Base-by-base conservation (phyloP, 768 basidiomycete species). In the Calocera cornea region DNA sequence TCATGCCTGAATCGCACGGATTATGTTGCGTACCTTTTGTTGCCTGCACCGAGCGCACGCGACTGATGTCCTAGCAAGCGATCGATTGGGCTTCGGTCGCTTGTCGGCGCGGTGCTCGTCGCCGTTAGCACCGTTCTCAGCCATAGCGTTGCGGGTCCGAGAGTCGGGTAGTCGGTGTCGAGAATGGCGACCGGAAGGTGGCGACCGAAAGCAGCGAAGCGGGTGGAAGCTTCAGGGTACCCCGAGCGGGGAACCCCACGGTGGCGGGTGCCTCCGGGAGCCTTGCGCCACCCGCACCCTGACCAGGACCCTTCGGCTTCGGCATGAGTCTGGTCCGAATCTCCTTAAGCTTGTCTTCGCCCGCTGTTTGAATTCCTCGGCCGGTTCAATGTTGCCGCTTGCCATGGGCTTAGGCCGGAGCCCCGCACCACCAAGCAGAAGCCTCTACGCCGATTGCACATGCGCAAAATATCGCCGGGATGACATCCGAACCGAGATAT, bases 181-280 rank as follows among this genome's bases (percentile, higher is more conserved):
- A 29, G 54, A 8, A 60, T 60, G 54, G 54, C 54, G 54, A 60
- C 24, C 54, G 27, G 54, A 33, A 31, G 10, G 54, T 60, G 54
- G 31, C 31, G 54, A 60, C 54, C 54, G 54, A 60, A 60, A 60
- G 54, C 54, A 60, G 54, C 54, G 54, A 60, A 60, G 54, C 19
- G 11, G 54, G 54, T 60, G 54, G 54, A 60, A 60, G 54, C 54
- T n/a, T n/a, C n/a, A n/a, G n/a, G n/a, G n/a, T n/a, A n/a, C n/a
- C n/a, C n/a, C n/a, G n/a, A n/a, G n/a, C n/a, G n/a, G n/a, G n/a
- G n/a, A n/a, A n/a, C 36, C 7, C 14, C 36, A 38, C 36, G 36
- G 36, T n/a, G n/a, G n/a, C n/a, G n/a, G 14, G 36, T 14, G 36
- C 7, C 5, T 5, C 36, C 36, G 14, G 36, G 36, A 38, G 36